A percentile compares a stretch with the other conserved stretches of the same genome.
Conservation (phyloP, 2,329 filamentous ascomycete species). For the Penicillium sp. region DNA sequence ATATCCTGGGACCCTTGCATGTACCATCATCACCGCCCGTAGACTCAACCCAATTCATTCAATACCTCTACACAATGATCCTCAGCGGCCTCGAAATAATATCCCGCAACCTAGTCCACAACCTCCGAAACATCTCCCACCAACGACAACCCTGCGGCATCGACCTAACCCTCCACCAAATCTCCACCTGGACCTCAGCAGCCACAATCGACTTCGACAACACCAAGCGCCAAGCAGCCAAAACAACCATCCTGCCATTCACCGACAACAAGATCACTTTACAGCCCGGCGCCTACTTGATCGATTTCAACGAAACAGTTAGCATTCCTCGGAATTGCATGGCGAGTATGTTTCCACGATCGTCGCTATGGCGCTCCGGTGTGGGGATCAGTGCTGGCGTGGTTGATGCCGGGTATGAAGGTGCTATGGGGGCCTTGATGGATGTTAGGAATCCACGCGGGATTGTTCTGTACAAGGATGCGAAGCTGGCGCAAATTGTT, state of each 20-base stretch:
- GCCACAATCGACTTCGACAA: conserved; percentile 34
- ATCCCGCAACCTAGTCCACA: conserved; percentile 20
- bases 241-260: conserved; percentile 19
- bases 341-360: conserved; percentile 40
- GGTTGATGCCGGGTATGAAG: conserved; percentile 45
- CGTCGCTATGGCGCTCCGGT: conserved; percentile 44
- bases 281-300: conserved; percentile 32
- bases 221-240: conserved; percentile 24
- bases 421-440: conserved; percentile 41
- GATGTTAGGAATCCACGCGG: conserved; percentile 39
- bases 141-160: conserved; percentile 35
- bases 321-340: conserved; percentile 40
- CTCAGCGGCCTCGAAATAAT: conserved; percentile 18
- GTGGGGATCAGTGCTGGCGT: conserved; percentile 40
- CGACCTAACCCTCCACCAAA: conserved; percentile 28
- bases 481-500: conserved; percentile 43
- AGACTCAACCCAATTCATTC: not conserved
- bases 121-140: conserved; percentile 14
- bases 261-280: conserved; percentile 18
- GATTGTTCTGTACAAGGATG: conserved; percentile 33
- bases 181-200: conserved; percentile 29
- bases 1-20: too few species aligned
- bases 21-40: not conserved
- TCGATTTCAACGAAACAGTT: conserved; percentile 43
- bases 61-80: conserved; percentile 10